Base-by-base conservation (phyloP, 805 yeast genomes). In the Huiozyma naganishii region DNA sequence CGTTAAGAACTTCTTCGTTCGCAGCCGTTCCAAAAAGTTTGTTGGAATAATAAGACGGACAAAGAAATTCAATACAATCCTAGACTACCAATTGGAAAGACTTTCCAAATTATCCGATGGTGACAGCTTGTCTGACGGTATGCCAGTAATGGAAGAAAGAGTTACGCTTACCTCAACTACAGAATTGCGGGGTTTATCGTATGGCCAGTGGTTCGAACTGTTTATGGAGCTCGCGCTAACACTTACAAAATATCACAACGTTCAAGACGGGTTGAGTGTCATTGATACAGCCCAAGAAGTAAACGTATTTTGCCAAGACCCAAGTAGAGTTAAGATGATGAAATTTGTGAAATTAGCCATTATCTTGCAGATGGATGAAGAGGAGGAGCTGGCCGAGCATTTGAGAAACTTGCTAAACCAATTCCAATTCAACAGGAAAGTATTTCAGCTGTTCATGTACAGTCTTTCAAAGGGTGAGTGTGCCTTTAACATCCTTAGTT, bases 121-220 rank as follows among this genome's bases (percentile, higher is more conserved):
- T 27, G 69, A 64, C 32, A 62, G 62, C 6, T 58, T 68, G 2
- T 53, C 69, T 53, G 55, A 61, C 45, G 62, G 62, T 3, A 41
- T 61, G 32, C 66, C 66, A 1, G 43, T 62, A 10, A 55, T 65
- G 57, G 66, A 67, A 40, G 75, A 65, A 40, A 68, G 66, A 69
- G 57, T 68, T 3, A 61, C 64, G 5, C 47, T 64, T 36, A 73
- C 79, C 0, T 73, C 84, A 0, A 71, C 72, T 9, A 68, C 69
- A 0, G 80, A 74, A 52, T 84, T 83, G 55, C 70, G 95, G 45
- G 96, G 95, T 0, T 64, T 88, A 17, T 66, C 71, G 3, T 84
- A 84, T 59, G 83, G 82, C 34, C 73, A 73, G 33, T 92, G 98
- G 98, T 87, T 87, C 60, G 78, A 75, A 48, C 67, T 90, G 6